Evolutionary conservation across 2,329 filamentous ascomycete species (phyloP).

Genomic region (Fusarium transvaalense): DNA sequence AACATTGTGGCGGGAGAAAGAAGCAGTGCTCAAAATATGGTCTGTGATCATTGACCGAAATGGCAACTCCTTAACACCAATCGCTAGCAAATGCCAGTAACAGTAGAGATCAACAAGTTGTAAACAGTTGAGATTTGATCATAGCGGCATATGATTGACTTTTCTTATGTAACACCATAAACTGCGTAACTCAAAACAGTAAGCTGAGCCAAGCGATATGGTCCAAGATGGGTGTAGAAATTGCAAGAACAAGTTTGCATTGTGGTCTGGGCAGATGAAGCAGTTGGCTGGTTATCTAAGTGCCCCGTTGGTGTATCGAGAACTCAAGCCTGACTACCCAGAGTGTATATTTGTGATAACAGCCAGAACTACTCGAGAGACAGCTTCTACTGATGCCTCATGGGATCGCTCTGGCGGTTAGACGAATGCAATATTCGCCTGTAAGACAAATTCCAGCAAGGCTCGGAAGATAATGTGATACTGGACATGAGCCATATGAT

Average conservation of each 20-base stretch:
- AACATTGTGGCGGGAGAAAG: slow-evolving; percentile 9
- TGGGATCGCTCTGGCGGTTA: not conserved
- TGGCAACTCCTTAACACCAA: not conserved
- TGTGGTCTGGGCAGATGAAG: not conserved
- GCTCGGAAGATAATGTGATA: not conserved
- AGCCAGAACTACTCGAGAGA: not conserved
- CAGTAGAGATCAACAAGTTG: not conserved
- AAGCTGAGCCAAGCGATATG: not conserved
- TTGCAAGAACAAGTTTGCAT: not conserved
- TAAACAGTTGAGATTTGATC: too few species aligned
- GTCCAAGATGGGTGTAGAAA: not conserved
- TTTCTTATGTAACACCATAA: too few species aligned
- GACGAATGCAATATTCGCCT: not conserved
- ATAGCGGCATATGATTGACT: too few species aligned
- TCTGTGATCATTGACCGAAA: not conserved
- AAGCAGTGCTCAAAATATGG: not conserved
- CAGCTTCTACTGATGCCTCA: not conserved
- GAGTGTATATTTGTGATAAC: not conserved
- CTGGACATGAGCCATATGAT: too few species aligned
- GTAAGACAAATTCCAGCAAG: not conserved
- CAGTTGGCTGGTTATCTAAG: not conserved
- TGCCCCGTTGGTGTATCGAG: too few species aligned
- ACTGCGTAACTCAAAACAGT: too few species aligned
- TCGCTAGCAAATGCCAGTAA: not conserved
- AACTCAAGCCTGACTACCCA: not conserved